Conservation (phyloP, 225 moss, liverwort and hornwort genomes). For the Sphagnum tenellum region DNA sequence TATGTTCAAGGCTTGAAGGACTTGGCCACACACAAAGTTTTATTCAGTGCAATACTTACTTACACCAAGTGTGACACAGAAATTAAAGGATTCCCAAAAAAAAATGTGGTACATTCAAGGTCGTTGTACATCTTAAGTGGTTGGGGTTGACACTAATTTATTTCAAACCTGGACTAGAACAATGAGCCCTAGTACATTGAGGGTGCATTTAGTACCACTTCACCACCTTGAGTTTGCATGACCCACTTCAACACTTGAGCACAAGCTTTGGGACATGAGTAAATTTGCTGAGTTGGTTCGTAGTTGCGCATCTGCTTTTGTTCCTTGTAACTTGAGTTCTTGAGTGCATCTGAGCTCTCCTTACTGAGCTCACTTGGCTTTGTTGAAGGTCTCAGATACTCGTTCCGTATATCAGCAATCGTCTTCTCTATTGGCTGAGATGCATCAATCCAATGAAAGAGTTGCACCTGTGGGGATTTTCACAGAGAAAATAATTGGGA, state of each 20-base stretch:
- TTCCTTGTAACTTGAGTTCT: slow-evolving; percentile 14
- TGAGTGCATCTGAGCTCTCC: slow-evolving; percentile 2
- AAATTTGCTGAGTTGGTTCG: slow-evolving; percentile 7
- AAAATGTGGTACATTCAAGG: no score
- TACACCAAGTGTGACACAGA: no score
- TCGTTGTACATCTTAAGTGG: no score
- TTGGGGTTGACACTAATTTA: no score
- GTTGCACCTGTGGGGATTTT: not conserved
- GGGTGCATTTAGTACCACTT: no score
- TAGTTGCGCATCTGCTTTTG: slow-evolving; percentile 24
- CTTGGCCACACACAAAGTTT: no score
- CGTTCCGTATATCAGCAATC: slow-evolving; percentile 1
- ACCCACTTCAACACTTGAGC: slow-evolving; percentile 14
- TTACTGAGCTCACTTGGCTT: not conserved
- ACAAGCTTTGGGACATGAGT: slow-evolving; percentile 2
- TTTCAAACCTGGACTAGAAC: no score
- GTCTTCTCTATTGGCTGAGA: slow-evolving; percentile 10
- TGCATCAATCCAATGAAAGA: slow-evolving; percentile 3
- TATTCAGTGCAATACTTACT: no score
- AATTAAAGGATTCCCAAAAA: no score
- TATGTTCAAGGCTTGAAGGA: no score
- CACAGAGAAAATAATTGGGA: no score
- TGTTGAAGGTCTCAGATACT: slow-evolving; percentile 9
- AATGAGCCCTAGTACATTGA: no score
- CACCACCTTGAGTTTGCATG: slow-evolving; percentile 9